Evolutionary conservation across 805 yeast genomes (phyloP).

Genomic region (Zygotorulaspora sp.): DNA sequence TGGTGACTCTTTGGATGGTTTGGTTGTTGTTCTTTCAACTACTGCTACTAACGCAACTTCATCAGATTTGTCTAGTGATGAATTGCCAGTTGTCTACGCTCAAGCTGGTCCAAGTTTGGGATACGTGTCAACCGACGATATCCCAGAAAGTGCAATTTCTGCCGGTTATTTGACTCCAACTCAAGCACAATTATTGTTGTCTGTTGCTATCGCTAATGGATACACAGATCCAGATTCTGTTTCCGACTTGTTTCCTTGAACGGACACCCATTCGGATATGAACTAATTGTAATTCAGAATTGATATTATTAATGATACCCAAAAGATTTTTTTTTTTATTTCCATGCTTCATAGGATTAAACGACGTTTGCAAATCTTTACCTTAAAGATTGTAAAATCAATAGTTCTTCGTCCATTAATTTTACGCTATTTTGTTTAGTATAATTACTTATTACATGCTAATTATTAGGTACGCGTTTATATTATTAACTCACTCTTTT

Average conservation of each 20-base stretch:
- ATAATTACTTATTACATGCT: too few species aligned
- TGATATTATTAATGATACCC: slow-evolving; percentile 1
- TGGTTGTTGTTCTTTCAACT: slow-evolving; percentile 25
- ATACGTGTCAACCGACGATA: slow-evolving; percentile 16
- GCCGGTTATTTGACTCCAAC: slow-evolving; percentile 33
- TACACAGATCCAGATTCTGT: slow-evolving; percentile 13
- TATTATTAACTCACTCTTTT: too few species aligned
- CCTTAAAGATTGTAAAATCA: too few species aligned
- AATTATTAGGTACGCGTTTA: too few species aligned
- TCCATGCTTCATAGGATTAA: background rate
- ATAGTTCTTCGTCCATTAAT: too few species aligned
- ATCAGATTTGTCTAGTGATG: slow-evolving; percentile 14
- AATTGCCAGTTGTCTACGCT: slow-evolving; percentile 31
- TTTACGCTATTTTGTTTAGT: too few species aligned
- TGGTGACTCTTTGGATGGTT: slow-evolving; percentile 21
- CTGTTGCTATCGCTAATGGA: slow-evolving; percentile 29
- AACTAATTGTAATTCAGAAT: background rate
- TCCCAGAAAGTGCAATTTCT: slow-evolving; percentile 27
- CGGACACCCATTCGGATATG: too few species aligned
- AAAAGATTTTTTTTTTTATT: background rate
- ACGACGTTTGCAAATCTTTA: too few species aligned
- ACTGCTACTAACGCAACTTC: slow-evolving; percentile 18
- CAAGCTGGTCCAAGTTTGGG: slow-evolving; percentile 17
- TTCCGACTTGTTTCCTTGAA: slow-evolving; percentile 11
- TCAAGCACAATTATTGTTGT: slow-evolving; percentile 31